Evolutionary conservation across 208 protist species (phyloP), one percentile per base, ranked within the genome.

Genomic region (Angomonas ambiguus): DNA sequence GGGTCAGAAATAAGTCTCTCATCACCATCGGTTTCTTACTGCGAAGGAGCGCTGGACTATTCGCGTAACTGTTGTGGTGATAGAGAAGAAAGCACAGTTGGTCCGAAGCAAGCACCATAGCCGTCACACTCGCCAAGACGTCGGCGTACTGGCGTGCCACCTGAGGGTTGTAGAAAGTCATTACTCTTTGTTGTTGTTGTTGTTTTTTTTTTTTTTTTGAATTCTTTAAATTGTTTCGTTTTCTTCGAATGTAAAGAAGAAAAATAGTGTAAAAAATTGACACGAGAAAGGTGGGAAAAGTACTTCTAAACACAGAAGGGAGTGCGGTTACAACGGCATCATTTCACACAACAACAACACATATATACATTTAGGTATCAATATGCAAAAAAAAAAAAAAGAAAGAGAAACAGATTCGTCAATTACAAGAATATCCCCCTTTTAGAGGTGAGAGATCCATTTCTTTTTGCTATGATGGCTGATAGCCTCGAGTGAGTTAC

Each of bases 1-100:
- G 72, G 1, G 89, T 95, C 25, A 95, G 70, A 65, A 92, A 95
- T 5, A 95, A 73, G 57, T 92, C 83, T n/a, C 86, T 75, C 82
- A 95, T 91, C 42, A 92, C 70, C 80, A 92, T 86, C 13, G 89
- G 84, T 62, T 95, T 95, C 18, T 72, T 31, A 45, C 81, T 91
- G 25, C 86, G 73, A 64, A 92, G 57, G 77, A 91, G 84, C n/a
- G 87, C 80, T 0, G 86, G 70, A 48, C 91, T 90, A 51, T 85
- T 85, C 0, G 89, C 87, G 34, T 90, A 92, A 69, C 87, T 92
- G 51, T 84, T 91, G 53, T 75, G 82, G 68, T 95, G 87, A 58
- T 92, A 93, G 32, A 93, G 67, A 13, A 84, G 72, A 58, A 95
- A 92, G 11, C 88, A 67, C 0, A 75, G 80, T 61, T 92, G 86